A percentile compares a stretch with the other conserved stretches of the same genome.
These are phyloP conservation scores for Grosmannia clavigera DNA, from an alignment of 2,329 filamentous ascomycete species.

Conservation along the genomic window DNA sequence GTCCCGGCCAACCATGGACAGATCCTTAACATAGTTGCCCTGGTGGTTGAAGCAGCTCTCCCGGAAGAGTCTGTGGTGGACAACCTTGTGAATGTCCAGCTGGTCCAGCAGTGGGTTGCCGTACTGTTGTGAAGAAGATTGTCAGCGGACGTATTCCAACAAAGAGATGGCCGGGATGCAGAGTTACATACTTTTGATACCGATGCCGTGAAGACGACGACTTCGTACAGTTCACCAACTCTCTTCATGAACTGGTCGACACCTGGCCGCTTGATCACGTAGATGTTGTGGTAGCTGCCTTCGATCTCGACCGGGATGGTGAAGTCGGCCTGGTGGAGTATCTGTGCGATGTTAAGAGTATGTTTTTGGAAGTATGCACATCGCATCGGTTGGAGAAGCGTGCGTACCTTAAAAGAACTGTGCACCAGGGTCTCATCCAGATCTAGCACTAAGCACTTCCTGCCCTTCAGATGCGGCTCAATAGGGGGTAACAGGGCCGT, in stretches of 20 bases:
- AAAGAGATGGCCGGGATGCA: background rate
- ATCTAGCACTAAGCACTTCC: conserved; percentile 91
- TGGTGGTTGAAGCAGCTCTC: conserved; percentile 99
- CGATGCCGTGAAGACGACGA: conserved; percentile 96
- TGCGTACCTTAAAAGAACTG: conserved; percentile 88
- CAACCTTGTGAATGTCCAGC: conserved; percentile 90
- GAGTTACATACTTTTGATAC: conserved; percentile 69
- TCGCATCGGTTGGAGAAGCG: too few species aligned
- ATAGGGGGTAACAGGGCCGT: conserved; percentile 74
- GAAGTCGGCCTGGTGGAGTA: conserved; percentile 95
- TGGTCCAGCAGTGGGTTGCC: conserved; percentile 93
- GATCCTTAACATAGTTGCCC: conserved; percentile 98
- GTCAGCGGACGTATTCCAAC: conserved; percentile 7
- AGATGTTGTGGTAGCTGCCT: conserved; percentile 97
- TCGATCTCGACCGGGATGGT: conserved; percentile 98
- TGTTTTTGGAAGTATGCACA: background rate
- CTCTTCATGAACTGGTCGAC: conserved; percentile 99
- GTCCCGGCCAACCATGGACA: conserved; percentile 92
- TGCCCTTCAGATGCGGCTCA: conserved; percentile 64
- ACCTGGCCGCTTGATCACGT: conserved; percentile 97
- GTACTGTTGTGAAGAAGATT: conserved; percentile 44
- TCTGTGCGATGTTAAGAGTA: conserved; percentile 37
- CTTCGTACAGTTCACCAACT: conserved; percentile 93
- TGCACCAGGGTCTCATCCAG: conserved; percentile 94
- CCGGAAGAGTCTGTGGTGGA: conserved; percentile 90